These are phyloP conservation scores for Ampelomyces quisqualis DNA, from an alignment of 2,329 filamentous ascomycete genomes.

Conservation along the genomic window DNA sequence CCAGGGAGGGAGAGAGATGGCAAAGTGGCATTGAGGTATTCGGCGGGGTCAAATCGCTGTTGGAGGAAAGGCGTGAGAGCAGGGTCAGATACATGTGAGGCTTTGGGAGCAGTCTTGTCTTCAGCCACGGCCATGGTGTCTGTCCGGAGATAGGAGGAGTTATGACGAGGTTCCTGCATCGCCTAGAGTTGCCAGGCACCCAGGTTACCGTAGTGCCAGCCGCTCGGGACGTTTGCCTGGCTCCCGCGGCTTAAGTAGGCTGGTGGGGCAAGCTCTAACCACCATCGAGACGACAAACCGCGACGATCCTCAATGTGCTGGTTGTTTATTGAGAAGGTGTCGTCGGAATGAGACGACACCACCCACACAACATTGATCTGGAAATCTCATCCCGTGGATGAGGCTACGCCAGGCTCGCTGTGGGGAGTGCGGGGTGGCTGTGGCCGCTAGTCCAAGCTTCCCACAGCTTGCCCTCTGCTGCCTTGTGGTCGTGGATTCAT, in stretches of 20 bases:
- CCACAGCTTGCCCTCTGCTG: constrained; percentile 10
- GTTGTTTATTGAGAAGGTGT: too few relatives aligned
- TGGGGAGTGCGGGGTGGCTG: constrained; percentile 7
- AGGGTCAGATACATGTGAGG: constrained; percentile 66
- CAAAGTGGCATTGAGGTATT: constrained; percentile 79
- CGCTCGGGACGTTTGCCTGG: constrained; percentile 18
- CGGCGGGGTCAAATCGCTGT: constrained; percentile 75
- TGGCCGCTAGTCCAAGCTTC: constrained; percentile 7
- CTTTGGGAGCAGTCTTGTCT: constrained; percentile 22
- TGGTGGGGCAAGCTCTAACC: constrained; percentile 14
- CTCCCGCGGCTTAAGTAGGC: constrained; percentile 16
- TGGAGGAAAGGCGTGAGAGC: constrained; percentile 74
- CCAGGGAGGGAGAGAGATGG: constrained; percentile 63
- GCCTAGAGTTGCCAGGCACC: constrained; percentile 13
- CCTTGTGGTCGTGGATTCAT: constrained; percentile 12
- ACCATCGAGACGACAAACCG: too few relatives aligned
- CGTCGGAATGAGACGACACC: too few relatives aligned
- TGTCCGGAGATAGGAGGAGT: constrained; percentile 12
- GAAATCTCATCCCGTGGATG: neutral
- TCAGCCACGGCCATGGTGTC: constrained; percentile 31
- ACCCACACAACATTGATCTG: too few relatives aligned
- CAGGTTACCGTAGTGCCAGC: too few relatives aligned
- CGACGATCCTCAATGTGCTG: too few relatives aligned
- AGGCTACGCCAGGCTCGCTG: neutral
- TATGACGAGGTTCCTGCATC: constrained; percentile 16